Evolutionary conservation across 495 filamentous ascomycete genomes (phyloP).

Genomic region (Penicillium odoratum): DNA sequence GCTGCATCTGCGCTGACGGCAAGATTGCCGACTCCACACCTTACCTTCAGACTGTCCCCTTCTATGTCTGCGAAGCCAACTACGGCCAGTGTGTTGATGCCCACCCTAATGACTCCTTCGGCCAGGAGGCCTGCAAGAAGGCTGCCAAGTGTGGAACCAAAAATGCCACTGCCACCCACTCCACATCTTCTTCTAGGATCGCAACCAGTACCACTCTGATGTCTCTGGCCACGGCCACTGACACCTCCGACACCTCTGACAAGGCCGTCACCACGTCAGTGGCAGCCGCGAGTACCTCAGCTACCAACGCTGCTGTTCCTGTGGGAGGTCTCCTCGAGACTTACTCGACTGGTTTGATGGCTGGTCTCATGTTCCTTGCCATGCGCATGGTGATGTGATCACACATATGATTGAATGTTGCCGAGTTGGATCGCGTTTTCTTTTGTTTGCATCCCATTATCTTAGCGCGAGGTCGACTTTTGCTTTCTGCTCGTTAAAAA

Average conservation of each 20-base stretch:
- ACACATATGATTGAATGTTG: not conserved
- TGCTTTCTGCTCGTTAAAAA: constrained; percentile 3
- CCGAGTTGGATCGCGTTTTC: constrained; percentile 8
- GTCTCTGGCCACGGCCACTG: constrained; percentile 27
- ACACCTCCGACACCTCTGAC: constrained; percentile 26
- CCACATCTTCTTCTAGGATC: constrained; percentile 25
- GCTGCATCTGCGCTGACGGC: constrained; percentile 56
- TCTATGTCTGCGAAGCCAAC: constrained; percentile 53
- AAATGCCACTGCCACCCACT: constrained; percentile 40
- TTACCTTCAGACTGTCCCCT: constrained; percentile 58
- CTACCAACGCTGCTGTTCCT: constrained; percentile 36
- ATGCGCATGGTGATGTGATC: constrained; percentile 53
- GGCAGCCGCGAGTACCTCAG: constrained; percentile 29
- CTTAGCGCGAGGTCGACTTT: constrained; percentile 20
- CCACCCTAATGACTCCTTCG: constrained; percentile 45
- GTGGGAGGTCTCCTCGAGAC: constrained; percentile 40
- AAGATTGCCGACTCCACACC: constrained; percentile 49
- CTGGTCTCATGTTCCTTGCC: constrained; percentile 46
- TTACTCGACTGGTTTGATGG: constrained; percentile 52
- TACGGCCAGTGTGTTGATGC: constrained; percentile 50
- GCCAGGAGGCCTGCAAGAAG: constrained; percentile 46
- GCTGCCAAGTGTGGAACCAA: constrained; percentile 46
- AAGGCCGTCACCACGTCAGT: constrained; percentile 29
- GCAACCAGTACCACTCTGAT: constrained; percentile 27
- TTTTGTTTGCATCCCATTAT: constrained; percentile 15